Base-by-base conservation (phyloP, 2,329 filamentous ascomycete genomes). In the Colletotrichum eleusines region DNA sequence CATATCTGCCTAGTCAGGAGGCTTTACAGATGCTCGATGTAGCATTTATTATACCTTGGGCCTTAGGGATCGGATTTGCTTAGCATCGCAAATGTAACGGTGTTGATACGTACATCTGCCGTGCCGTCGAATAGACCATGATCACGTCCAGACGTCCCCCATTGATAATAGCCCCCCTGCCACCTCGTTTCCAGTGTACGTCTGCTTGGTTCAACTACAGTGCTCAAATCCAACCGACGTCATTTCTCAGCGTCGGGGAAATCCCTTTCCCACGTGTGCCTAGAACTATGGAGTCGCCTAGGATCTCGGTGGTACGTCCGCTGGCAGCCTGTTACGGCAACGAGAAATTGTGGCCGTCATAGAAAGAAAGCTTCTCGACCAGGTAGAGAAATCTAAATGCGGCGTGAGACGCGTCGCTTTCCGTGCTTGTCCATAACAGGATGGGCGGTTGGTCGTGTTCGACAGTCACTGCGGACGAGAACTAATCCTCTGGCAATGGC, bases 51-150 rank as follows among this genome's bases (percentile, higher is more conserved):
- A 69, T 71, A 71, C 69, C 69, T 71, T 69, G 65, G 69, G 69
- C 69, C 69, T 71, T 70, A 72, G 66, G 69, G 69, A 72, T 72
- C 66, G 69, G 69, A 69, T 72, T 72, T 71, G 69, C 69, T 72
- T 72, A 72, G 57, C 66, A 72, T 58, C 66, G 69, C 66, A 72
- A 72, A 72, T 72, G 69, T 66, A 72, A 72, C 69, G 69, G 69
- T 69, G 69, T 71, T 71, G 69, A 71, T 71, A 57, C 69, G 69
- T 71, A 71, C 69, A 71, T 71, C 58, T 66, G 69, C 69, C 67
- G 69, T 59, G 65, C 60, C 64, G 69, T 69, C 69, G 63, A 71
- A 71, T 70, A 70, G 55, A 70, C 67, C 67, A 71, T 69, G 69
- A 71, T 69, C 69, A 71, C 53, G 69, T 71, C 58, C 64, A 46